phyloP scores from a whole-genome alignment of 805 yeast genomes.

The Lipomyces japonicus region DNA sequence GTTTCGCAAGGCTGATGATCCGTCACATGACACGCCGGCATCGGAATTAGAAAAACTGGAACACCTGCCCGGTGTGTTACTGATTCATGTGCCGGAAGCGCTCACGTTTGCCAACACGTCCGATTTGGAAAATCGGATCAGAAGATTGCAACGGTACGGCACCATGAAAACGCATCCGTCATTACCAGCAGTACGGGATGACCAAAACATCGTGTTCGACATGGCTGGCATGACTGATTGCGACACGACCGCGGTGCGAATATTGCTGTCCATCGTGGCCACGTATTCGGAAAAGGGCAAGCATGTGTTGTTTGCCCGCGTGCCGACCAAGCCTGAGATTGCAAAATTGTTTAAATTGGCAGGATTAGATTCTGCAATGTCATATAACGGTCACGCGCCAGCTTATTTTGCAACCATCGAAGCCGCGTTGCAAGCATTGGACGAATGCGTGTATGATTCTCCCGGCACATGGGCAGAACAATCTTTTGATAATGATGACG shows the following conservation, averaged over 20 bases:
- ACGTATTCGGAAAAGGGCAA: slow-evolving; percentile 54
- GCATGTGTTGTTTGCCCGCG: slow-evolving; percentile 57
- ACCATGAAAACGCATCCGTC: slow-evolving; percentile 75
- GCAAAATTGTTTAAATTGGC: slow-evolving; percentile 50
- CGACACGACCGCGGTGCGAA: slow-evolving; percentile 78
- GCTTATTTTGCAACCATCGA: slow-evolving; percentile 49
- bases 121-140: slow-evolving; percentile 63
- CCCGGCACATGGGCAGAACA: slow-evolving; percentile 22
- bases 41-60: slow-evolving; percentile 46
- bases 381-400: slow-evolving; percentile 36
- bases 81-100: slow-evolving; percentile 83
- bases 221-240: slow-evolving; percentile 75
- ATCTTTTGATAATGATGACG: slow-evolving; percentile 13
- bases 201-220: slow-evolving; percentile 64
- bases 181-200: slow-evolving; percentile 49
- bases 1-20: slow-evolving; percentile 63
- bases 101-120: slow-evolving; percentile 81
- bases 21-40: slow-evolving; percentile 21
- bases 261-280: slow-evolving; percentile 56
- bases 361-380: slow-evolving; percentile 48
- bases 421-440: slow-evolving; percentile 52
- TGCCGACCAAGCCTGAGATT: slow-evolving; percentile 49
- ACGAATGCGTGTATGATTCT: slow-evolving; percentile 32
- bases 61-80: slow-evolving; percentile 64
- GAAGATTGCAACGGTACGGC: slow-evolving; percentile 72